Evolutionary conservation across 768 basidiomycete species (phyloP), one percentile per base, ranked within the genome.

Genomic region (Lactarius sanguifluus): DNA sequence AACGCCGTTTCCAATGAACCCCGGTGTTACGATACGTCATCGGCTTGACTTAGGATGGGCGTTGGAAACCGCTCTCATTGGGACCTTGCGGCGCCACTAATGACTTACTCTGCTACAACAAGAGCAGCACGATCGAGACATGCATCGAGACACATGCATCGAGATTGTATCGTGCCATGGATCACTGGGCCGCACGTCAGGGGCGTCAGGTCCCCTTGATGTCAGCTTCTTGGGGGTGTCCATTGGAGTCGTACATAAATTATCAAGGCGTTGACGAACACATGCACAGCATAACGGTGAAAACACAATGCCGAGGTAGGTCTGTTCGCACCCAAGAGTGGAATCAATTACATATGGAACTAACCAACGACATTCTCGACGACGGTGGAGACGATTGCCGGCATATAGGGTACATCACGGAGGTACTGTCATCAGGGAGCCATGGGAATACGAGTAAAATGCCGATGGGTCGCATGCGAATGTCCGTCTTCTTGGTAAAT

Each of bases 381-480:
- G 16, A 59, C 52, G 38, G 16, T 41, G 47, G 57, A 43, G n/a
- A 18, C 43, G 28, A 52, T 16, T 47, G 47, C 20, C 15, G 47
- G 41, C 30, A 52, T 12, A 32, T 43, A 30, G 60, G 43, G 25
- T 61, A 47, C 55, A 56, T 45, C 59, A 52, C 41, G 59, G 36
- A 40, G 23, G 47, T 25, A 30, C 34, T 56, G 9, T 55, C 63
- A 58, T 40, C 25, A 43, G 40, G 59, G 56, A 60, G 59, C 41
- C 40, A 38, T 20, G 45, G 36, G 32, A 9, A 25, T 25, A 45
- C 23, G 25, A 36, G 40, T 15, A 16, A 45, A 57, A 12, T 5
- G 45, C 60, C 62, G 60, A 57, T 57, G 55, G 20, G 13, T 50
- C 60, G 36, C 55, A 57, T 20, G 28, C 30, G 47, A 38, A 25